phyloP scores from a whole-genome alignment of 495 filamentous ascomycete species.

The Pseudevernia furfuracea region DNA sequence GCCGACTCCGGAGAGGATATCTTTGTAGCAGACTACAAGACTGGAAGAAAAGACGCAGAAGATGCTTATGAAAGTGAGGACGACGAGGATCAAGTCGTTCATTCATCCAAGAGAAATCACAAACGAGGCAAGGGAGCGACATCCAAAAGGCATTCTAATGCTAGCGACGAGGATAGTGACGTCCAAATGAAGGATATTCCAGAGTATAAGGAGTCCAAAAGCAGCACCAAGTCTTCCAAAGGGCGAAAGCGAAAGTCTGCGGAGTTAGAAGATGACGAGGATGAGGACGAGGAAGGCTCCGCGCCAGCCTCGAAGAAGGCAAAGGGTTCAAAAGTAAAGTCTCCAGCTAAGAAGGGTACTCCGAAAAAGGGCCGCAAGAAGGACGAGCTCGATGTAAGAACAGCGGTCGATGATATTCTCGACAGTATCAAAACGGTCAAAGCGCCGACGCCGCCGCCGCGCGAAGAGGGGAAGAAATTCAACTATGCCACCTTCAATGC shows the following conservation, averaged over 20 bases:
- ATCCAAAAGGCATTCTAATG: conserved; percentile 16
- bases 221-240: conserved; percentile 31
- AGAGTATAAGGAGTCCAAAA: conserved; percentile 31
- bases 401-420: conserved; percentile 70
- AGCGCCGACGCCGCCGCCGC: conserved; percentile 71
- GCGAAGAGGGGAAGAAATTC: conserved; percentile 58
- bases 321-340: conserved; percentile 32
- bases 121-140: conserved; percentile 8
- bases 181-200: conserved; percentile 24
- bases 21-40: conserved; percentile 56
- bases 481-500: conserved; percentile 51
- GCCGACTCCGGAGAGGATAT: conserved; percentile 67
- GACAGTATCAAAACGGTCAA: conserved; percentile 76
- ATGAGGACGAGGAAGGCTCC: conserved; percentile 30
- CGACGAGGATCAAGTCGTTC: conserved; percentile 43
- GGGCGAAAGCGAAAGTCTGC: conserved; percentile 51
- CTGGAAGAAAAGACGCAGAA: conserved; percentile 46
- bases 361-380: conserved; percentile 41
- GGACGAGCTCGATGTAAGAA: conserved; percentile 56
- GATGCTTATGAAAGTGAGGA: conserved; percentile 63
- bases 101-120: conserved; percentile 3
- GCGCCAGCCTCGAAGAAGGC: conserved; percentile 36
- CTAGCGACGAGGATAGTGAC: conserved; percentile 41
- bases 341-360: conserved; percentile 33
- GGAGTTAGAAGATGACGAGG: conserved; percentile 35